phyloP scores from a whole-genome alignment of 2,329 filamentous ascomycete species.

The Berkeleyomyces basicola region DNA sequence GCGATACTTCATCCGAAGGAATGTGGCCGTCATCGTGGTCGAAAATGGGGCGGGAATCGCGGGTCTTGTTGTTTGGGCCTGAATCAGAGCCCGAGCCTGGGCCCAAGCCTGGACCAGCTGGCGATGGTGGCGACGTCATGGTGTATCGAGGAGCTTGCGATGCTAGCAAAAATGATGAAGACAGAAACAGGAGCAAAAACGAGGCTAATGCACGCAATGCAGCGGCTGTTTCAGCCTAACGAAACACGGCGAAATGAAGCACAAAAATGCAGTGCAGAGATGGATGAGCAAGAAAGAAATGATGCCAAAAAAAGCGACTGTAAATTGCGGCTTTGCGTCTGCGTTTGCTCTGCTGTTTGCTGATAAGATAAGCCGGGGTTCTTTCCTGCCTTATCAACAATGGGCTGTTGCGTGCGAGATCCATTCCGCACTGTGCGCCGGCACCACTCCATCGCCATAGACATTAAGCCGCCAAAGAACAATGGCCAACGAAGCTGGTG shows the following conservation, averaged over 20 bases:
- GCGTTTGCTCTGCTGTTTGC: neutral
- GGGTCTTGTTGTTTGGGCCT: conserved; percentile 2
- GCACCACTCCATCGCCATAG: neutral
- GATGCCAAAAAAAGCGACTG: neutral
- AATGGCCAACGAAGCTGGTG: too few relatives aligned
- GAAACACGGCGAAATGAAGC: neutral
- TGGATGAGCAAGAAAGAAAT: neutral
- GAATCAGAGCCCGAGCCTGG: neutral
- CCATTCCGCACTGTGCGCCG: neutral
- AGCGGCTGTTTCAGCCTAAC: conserved; percentile 5
- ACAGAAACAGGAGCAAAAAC: neutral
- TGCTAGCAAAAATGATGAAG: neutral
- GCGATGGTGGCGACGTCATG: neutral
- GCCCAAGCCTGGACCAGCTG: neutral
- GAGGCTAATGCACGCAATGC: neutral
- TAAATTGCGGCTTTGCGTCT: neutral
- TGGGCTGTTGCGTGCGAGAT: neutral
- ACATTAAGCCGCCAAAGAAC: neutral
- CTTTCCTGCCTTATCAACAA: neutral
- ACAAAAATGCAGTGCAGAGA: neutral
- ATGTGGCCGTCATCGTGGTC: conserved; percentile 18
- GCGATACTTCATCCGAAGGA: conserved; percentile 30
- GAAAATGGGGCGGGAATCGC: conserved; percentile 7
- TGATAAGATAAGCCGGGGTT: neutral
- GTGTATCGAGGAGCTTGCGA: neutral